Conservation (phyloP, 148 eudicot genomes). For the Fagopyrum homotropicum region DNA sequence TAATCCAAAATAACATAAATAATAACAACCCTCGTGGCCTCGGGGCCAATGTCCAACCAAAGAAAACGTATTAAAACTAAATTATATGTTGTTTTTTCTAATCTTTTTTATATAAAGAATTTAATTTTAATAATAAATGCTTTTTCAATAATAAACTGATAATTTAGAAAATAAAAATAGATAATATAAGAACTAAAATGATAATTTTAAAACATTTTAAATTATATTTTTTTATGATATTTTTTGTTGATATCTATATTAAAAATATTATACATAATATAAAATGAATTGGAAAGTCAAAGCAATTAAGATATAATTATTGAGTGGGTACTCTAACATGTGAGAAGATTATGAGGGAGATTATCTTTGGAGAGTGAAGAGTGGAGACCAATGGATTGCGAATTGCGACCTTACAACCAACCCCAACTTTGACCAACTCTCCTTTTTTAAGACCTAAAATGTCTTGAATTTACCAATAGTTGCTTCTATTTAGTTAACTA, state of each 20-base stretch:
- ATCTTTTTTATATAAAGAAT: too few relatives aligned
- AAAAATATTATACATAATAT: neutral
- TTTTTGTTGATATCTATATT: too few relatives aligned
- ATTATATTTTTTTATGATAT: too few relatives aligned
- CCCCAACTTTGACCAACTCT: neutral
- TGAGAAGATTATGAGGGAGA: neutral
- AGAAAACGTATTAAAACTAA: neutral
- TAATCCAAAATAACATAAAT: neutral
- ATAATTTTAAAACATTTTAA: too few relatives aligned
- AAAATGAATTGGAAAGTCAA: neutral
- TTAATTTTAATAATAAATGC: too few relatives aligned
- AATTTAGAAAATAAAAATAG: too few relatives aligned
- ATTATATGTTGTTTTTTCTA: too few relatives aligned
- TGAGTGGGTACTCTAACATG: neutral
- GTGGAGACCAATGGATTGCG: neutral
- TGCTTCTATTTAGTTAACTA: neutral
- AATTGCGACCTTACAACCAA: neutral
- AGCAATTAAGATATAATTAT: neutral
- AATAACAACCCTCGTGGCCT: neutral
- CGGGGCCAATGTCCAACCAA: neutral
- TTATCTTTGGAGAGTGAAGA: neutral
- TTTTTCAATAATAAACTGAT: too few relatives aligned
- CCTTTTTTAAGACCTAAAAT: neutral
- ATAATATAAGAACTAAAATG: too few relatives aligned
- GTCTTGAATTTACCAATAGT: neutral